Evolutionary conservation across 331 rosid genomes (phyloP).

Genomic region (Acacia concinna): DNA sequence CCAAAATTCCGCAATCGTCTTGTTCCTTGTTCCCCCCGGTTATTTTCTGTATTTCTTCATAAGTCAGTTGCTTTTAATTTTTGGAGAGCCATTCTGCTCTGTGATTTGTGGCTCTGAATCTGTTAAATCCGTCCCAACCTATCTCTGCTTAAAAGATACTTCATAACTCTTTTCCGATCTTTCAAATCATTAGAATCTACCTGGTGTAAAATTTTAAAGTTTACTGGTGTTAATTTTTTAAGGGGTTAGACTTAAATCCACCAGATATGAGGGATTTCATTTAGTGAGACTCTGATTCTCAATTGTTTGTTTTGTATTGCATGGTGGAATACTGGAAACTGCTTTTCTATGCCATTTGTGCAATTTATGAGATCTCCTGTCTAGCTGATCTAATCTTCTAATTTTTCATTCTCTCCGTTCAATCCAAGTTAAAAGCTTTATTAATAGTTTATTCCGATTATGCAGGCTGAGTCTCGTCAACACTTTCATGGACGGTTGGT

Average conservation of each 20-base stretch:
- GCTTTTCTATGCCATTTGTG: constrained; percentile 19
- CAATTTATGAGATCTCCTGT: constrained; percentile 7
- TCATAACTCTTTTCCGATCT: constrained; percentile 22
- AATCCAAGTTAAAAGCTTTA: constrained; percentile 21
- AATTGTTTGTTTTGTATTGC: background rate
- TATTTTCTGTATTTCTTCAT: background rate
- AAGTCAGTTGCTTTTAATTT: background rate
- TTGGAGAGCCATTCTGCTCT: background rate
- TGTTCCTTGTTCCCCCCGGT: background rate
- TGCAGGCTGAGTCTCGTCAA: constrained; percentile 47
- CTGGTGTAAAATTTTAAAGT: background rate
- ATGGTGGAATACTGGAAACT: constrained; percentile 16
- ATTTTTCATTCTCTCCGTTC: background rate
- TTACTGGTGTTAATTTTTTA: background rate
- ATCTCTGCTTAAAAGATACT: constrained; percentile 9
- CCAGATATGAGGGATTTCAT: background rate
- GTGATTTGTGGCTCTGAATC: constrained; percentile 12
- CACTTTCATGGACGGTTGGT: constrained; percentile 2
- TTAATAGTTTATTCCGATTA: constrained; percentile 15
- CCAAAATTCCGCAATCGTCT: background rate
- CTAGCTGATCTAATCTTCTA: background rate
- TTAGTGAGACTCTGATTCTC: background rate
- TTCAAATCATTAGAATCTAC: background rate
- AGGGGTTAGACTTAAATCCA: background rate
- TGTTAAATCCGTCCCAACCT: background rate